Evolutionary conservation across 352 stramenopile genomes (phyloP).

Genomic region (Globisporangium takayamanum): DNA sequence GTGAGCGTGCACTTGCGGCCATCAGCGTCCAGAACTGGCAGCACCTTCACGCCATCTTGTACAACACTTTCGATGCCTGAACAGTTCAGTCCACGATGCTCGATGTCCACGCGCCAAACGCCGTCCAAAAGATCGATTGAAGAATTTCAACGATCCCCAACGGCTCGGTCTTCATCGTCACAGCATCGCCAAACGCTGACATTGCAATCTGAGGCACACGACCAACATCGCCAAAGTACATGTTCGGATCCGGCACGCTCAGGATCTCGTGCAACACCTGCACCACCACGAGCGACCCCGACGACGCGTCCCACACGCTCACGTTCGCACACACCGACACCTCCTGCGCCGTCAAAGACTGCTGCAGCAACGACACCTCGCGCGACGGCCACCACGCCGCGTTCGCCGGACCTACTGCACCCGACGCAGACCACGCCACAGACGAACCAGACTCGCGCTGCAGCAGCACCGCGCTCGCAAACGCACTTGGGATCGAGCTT

Average conservation of each 20-base stretch:
- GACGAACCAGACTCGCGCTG: neutral
- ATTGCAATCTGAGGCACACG: neutral
- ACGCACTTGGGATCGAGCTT: too few species aligned
- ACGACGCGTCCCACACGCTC: slow-evolving; percentile 24
- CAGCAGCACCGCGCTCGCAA: neutral
- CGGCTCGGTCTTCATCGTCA: neutral
- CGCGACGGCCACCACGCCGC: slow-evolving; percentile 16
- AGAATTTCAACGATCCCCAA: too few species aligned
- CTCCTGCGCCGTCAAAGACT: slow-evolving; percentile 18
- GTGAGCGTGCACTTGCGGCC: too few species aligned
- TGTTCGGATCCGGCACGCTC: slow-evolving; percentile 14
- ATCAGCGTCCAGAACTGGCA: too few species aligned
- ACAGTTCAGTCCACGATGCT: too few species aligned
- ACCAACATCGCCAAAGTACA: neutral
- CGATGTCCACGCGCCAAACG: too few species aligned
- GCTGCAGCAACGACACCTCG: slow-evolving; percentile 22
- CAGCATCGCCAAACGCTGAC: neutral
- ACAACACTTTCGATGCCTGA: too few species aligned
- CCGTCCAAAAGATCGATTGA: too few species aligned
- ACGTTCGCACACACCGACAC: slow-evolving; percentile 25
- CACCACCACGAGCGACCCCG: slow-evolving; percentile 19
- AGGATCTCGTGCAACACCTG: slow-evolving; percentile 19
- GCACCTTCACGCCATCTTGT: too few species aligned
- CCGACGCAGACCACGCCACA: neutral
- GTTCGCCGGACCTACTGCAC: slow-evolving; percentile 8